A percentile compares a stretch with the other conserved stretches of the same genome.
Evolutionary conservation across 352 stramenopile genomes (phyloP).

Genomic region (Phytopythium sindhum): DNA sequence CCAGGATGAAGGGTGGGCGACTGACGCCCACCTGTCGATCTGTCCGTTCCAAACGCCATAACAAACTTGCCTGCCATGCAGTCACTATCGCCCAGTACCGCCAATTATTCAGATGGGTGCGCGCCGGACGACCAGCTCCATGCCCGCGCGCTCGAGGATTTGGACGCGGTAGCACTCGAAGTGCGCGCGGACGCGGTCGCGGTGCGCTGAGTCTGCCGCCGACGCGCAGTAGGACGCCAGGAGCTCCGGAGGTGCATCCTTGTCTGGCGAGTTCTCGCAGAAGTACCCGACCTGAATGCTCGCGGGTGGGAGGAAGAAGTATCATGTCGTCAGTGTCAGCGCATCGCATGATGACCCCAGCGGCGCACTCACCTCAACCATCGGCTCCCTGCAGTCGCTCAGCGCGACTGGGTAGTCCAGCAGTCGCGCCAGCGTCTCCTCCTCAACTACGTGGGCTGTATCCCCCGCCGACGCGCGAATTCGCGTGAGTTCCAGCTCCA

Average conservation of each 20-base stretch:
- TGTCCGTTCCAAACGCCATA: background rate
- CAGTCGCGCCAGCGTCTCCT: conserved; percentile 33
- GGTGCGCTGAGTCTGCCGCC: conserved; percentile 11
- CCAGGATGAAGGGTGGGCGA: background rate
- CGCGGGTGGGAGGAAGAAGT: background rate
- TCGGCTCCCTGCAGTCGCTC: conserved; percentile 45
- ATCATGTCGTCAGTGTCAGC: background rate
- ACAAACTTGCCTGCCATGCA: background rate
- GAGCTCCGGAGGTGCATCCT: conserved; percentile 17
- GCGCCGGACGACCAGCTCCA: conserved; percentile 16
- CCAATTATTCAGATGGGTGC: conserved; percentile 16
- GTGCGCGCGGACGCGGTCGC: conserved; percentile 21
- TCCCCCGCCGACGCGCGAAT: background rate
- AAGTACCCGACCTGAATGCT: conserved; percentile 56
- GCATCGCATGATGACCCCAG: background rate
- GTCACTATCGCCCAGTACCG: background rate
- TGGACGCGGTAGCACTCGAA: conserved; percentile 40
- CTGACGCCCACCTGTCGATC: background rate
- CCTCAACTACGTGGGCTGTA: conserved; percentile 17
- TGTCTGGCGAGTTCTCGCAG: background rate
- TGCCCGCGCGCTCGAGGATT: conserved; percentile 10
- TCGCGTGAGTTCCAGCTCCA: conserved; percentile 38
- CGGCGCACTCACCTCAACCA: conserved; percentile 57
- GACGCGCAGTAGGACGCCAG: conserved; percentile 61
- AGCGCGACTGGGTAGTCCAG: conserved; percentile 69